Evolutionary conservation across 768 basidiomycete species (phyloP).

Genomic region (Agaricus subrufescens): DNA sequence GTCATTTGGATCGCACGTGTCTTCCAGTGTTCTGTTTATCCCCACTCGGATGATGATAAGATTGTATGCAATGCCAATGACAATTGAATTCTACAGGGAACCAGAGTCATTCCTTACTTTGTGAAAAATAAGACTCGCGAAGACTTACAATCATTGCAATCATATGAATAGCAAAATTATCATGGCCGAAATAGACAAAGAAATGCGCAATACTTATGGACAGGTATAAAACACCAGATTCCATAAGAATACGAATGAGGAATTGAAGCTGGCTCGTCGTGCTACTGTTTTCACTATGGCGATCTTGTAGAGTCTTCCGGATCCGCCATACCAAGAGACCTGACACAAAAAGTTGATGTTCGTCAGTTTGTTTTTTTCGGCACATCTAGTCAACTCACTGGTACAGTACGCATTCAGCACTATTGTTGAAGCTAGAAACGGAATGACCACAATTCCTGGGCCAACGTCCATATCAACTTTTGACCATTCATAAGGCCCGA

Average conservation of each 20-base stretch:
- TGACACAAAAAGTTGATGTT: not conserved
- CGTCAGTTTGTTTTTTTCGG: not conserved
- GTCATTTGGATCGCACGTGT: not conserved
- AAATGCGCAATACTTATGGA: constrained; percentile 1
- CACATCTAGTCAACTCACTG: not conserved
- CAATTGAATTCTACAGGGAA: not conserved
- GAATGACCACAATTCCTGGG: constrained; percentile 3
- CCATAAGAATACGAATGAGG: constrained; percentile 1
- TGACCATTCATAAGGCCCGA: constrained; percentile 2
- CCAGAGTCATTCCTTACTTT: not conserved
- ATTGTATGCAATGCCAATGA: constrained; percentile 1
- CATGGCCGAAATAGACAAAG: not conserved
- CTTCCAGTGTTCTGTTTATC: not conserved
- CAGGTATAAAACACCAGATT: constrained; percentile 6
- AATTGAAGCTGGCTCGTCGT: not conserved
- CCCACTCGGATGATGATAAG: constrained; percentile 2
- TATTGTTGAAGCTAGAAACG: not conserved
- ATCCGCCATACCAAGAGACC: not conserved
- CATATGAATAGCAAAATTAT: not conserved
- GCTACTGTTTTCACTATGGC: not conserved
- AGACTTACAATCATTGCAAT: not conserved
- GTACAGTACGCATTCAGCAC: constrained; percentile 9
- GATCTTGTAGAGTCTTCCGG: not conserved
- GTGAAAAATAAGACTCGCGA: not conserved
- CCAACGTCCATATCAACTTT: constrained; percentile 5